Conservation (phyloP, 2,329 filamentous ascomycete species). For the Calonectria henricotiae region DNA sequence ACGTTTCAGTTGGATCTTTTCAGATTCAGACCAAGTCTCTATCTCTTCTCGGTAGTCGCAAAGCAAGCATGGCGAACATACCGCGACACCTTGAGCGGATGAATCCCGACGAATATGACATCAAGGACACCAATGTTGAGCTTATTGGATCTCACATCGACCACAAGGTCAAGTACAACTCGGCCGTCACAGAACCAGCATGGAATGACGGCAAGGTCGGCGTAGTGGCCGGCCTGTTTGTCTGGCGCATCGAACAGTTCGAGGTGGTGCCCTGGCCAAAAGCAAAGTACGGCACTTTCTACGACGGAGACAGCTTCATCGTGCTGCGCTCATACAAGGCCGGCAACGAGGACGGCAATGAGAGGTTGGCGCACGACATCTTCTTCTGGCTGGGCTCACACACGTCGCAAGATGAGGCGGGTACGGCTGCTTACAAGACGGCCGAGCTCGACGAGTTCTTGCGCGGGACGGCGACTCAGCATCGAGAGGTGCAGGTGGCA, state of each 20-base stretch:
- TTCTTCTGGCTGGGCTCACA: constrained; percentile 81
- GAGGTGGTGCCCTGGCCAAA: constrained; percentile 75
- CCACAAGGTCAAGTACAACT: constrained; percentile 79
- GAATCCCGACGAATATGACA: constrained; percentile 76
- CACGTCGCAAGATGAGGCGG: constrained; percentile 79
- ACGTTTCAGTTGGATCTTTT: constrained; percentile 8
- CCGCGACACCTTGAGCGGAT: constrained; percentile 75
- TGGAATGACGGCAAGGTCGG: constrained; percentile 76
- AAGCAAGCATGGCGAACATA: constrained; percentile 62
- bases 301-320: constrained; percentile 80
- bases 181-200: constrained; percentile 76
- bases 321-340: constrained; percentile 74
- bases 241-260: constrained; percentile 81
- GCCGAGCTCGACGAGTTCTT: constrained; percentile 80
- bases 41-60: constrained; percentile 12
- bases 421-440: constrained; percentile 80
- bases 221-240: constrained; percentile 67
- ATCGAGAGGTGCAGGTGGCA: constrained; percentile 75
- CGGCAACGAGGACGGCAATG: constrained; percentile 60
- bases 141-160: constrained; percentile 77
- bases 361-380: constrained; percentile 74
- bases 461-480: constrained; percentile 74
- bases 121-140: constrained; percentile 79
- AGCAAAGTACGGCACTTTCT: constrained; percentile 73
- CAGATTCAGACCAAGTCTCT: not conserved